Conservation (phyloP, 2,329 filamentous ascomycete genomes). For the Talaromyces albobiverticillius region DNA sequence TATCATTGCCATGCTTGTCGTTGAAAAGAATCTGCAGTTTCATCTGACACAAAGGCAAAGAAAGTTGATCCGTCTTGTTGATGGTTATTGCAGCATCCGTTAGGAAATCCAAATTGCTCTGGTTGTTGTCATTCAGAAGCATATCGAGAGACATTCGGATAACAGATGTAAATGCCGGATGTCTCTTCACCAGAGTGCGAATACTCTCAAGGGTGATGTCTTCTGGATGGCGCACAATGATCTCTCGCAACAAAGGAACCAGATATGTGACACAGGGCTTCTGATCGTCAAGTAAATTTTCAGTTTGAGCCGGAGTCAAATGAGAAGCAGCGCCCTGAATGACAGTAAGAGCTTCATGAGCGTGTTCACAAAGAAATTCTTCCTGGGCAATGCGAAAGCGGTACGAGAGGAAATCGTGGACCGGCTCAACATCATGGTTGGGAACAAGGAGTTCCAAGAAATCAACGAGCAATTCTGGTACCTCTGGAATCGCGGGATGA, state of each 20-base stretch:
- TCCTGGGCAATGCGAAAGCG: constrained; percentile 38
- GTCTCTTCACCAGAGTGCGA: constrained; percentile 27
- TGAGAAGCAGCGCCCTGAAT: constrained; percentile 30
- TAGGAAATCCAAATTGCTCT: constrained; percentile 21
- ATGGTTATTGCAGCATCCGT: constrained; percentile 35
- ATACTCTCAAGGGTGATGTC: constrained; percentile 26
- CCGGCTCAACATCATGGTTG: constrained; percentile 15
- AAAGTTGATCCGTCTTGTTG: constrained; percentile 39
- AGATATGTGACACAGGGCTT: constrained; percentile 23
- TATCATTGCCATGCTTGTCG: constrained; percentile 24
- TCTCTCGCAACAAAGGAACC: constrained; percentile 28
- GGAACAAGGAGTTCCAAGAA: constrained; percentile 31
- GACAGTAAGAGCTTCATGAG: constrained; percentile 31
- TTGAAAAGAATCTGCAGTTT: constrained; percentile 42
- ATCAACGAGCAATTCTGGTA: constrained; percentile 27
- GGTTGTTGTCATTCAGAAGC: constrained; percentile 28
- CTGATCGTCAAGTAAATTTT: constrained; percentile 8
- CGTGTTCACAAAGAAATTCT: constrained; percentile 36
- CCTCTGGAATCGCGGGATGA: constrained; percentile 24
- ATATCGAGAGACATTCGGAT: constrained; percentile 31
- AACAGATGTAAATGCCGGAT: constrained; percentile 24
- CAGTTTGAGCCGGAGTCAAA: constrained; percentile 11
- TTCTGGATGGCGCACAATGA: constrained; percentile 33
- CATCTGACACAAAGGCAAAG: constrained; percentile 41
- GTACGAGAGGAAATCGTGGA: constrained; percentile 37